Conservation (phyloP, 2,329 filamentous ascomycete species). For the Ophiostoma sp. region DNA sequence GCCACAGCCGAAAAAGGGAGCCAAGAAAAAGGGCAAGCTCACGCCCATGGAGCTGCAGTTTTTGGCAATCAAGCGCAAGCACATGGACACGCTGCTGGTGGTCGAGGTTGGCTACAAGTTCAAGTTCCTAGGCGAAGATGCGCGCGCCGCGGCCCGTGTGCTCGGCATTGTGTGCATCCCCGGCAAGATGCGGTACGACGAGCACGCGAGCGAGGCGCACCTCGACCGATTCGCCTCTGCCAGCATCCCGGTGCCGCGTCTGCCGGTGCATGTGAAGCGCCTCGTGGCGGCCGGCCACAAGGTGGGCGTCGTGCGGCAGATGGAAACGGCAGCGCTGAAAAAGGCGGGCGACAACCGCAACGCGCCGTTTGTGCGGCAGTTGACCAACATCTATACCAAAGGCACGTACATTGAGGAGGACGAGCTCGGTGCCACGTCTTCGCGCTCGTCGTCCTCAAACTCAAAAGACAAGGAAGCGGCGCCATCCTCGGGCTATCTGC, state of each 20-base stretch:
- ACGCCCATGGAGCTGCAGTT: conserved; percentile 94
- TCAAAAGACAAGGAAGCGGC: conserved; percentile 34
- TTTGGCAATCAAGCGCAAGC: conserved; percentile 85
- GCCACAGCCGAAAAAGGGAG: conserved; percentile 34
- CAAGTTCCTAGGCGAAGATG: conserved; percentile 94
- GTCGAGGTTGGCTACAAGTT: conserved; percentile 98
- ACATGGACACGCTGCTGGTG: conserved; percentile 83
- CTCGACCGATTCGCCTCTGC: conserved; percentile 88
- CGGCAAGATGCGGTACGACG: conserved; percentile 89
- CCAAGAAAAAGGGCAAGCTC: conserved; percentile 76
- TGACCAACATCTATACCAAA: conserved; percentile 97
- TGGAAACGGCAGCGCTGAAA: conserved; percentile 93
- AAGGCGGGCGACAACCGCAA: conserved; percentile 93
- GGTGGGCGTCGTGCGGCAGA: conserved; percentile 87
- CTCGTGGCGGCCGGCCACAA: conserved; percentile 91
- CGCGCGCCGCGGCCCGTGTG: conserved; percentile 79
- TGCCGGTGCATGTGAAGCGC: conserved; percentile 90
- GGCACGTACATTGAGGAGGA: conserved; percentile 97
- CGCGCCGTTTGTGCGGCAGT: conserved; percentile 81
- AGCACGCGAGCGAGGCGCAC: conserved; percentile 89
- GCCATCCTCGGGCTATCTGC: conserved; percentile 65
- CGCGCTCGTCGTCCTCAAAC: conserved; percentile 26
- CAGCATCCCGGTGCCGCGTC: conserved; percentile 85
- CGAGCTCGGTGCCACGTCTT: conserved; percentile 56
- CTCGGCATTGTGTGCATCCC: conserved; percentile 95